Evolutionary conservation across 352 stramenopile genomes (phyloP), one percentile per base, ranked within the genome.

Genomic region (Albugo laibachii): DNA sequence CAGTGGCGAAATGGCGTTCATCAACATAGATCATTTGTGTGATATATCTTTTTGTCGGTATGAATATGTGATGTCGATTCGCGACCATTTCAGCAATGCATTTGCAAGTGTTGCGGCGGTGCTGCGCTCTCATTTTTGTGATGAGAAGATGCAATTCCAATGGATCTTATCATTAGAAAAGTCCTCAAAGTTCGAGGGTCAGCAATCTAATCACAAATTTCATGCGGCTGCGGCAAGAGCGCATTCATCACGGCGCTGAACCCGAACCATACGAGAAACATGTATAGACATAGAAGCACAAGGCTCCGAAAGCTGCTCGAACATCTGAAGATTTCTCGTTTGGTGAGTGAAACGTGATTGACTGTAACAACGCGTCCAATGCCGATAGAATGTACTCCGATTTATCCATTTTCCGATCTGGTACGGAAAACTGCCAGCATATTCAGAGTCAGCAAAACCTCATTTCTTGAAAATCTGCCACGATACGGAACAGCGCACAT

Each of bases 211-310:
- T 57, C 38, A 52, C 16, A 24, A 46, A 35, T 5, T 16, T 51
- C 42, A 41, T 54, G 48, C 38, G 53, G 48, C n/a, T 55, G 14
- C 35, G 48, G 19, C 34, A 54, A 50, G 10, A 80, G 57, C 34
- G 63, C 55, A 40, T 57, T 60, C 47, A 72, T 65, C 42, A 68
- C 64, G 36, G 65, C 60, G 42, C 81, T 68, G 49, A 91, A 69
- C 34, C 71, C 61, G 65, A 87, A 91, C 68, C 76, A 91, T 50
- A 87, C 69, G 52, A 74, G 60, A n/a, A 84, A 39, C 57, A 86
- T 75, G 54, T 69, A 73, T 24, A 83, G 41, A 50, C 80, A 58
- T 35, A 72, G 71, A 59, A 69, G 76, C 46, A 78, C 11, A 40
- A 66, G 66, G 41, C 83, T 66, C 54, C 75, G 57, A 12, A 78